Conservation (phyloP, 495 filamentous ascomycete genomes). For the Penicillium coffeae region DNA sequence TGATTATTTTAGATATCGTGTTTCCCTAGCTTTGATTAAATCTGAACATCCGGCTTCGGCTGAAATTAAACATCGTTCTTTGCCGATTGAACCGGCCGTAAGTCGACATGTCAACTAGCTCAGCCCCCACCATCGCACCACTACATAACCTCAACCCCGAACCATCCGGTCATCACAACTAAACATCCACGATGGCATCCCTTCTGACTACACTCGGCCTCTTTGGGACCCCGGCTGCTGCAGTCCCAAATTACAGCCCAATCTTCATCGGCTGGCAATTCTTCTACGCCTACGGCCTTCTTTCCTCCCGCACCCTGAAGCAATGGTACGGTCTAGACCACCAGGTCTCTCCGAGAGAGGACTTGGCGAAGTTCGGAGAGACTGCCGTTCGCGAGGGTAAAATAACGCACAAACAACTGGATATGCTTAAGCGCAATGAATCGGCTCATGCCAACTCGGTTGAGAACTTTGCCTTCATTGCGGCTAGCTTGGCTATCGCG, state of each 20-base stretch:
- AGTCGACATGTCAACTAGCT: too few relatives aligned
- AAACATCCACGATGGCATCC: constrained; percentile 4
- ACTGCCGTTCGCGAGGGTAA: constrained; percentile 45
- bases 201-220: constrained; percentile 20
- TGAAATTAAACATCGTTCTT: too few relatives aligned
- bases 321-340: constrained; percentile 48
- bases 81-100: too few relatives aligned
- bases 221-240: constrained; percentile 9
- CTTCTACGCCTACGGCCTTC: constrained; percentile 44
- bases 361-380: constrained; percentile 43
- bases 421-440: constrained; percentile 45
- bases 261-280: constrained; percentile 44
- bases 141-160: too few relatives aligned
- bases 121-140: too few relatives aligned
- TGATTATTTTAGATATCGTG: too few relatives aligned
- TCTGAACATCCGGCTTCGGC: too few relatives aligned
- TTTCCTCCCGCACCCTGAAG: constrained; percentile 46
- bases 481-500: constrained; percentile 18
- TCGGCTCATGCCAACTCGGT: constrained; percentile 47
- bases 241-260: constrained; percentile 31
- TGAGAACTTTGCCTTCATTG: constrained; percentile 33
- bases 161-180: too few relatives aligned
- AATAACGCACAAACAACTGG: constrained; percentile 39
- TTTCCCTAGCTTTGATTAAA: too few relatives aligned
- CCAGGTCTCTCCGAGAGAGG: constrained; percentile 42